Evolutionary conservation across 306 rosid genomes (phyloP), one percentile per base, ranked within the genome.

Genomic region (Dryas drummondii): DNA sequence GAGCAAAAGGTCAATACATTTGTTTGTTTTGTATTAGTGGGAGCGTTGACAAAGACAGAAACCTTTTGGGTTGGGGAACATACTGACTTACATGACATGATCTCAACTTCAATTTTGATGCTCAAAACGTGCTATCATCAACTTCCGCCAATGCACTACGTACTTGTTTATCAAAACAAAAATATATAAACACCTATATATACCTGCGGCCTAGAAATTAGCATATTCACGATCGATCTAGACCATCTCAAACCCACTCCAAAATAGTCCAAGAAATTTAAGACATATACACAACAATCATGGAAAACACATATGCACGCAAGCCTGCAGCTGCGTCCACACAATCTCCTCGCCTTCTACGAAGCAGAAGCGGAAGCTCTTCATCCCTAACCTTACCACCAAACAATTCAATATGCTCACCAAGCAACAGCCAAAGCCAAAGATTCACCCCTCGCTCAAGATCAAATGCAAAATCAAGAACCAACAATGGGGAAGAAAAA

Each of bases 321-420:
- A 13, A 40, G 51, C 68, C 17, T 26, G 47, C 69, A 4, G 15
- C 51, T 32, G 9, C 69, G 51, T 65, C 52, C 22, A 7, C 72
- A 41, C 68, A 75, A 0, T 83, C 88, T 0, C 86, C 82, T 0
- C 82, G 72, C 49, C 89, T 88, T 32, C 66, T 79, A 13, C 86
- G 92, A n/a, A 85, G 87, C 81, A 74, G 75, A 60, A 87, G 94
- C 6, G 85, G 86, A 49, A 70, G 53, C 46, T 4, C 80, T 70
- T 81, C 66, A 27, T 82, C 63, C 76, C 80, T 72, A 3, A 60
- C 49, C 80, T 80, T 5, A 52, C 85, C 26, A 63, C 81, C 72
- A 48, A 81, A 72, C 45, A 22, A 42, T 11, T 80, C 84, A 10
- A 19, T 66, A 32, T 12, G 71, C 40, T 32, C 26, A 63, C 81